Conservation (phyloP, 1,284 basidiomycete species). For the Ceratobasidium sp. region DNA sequence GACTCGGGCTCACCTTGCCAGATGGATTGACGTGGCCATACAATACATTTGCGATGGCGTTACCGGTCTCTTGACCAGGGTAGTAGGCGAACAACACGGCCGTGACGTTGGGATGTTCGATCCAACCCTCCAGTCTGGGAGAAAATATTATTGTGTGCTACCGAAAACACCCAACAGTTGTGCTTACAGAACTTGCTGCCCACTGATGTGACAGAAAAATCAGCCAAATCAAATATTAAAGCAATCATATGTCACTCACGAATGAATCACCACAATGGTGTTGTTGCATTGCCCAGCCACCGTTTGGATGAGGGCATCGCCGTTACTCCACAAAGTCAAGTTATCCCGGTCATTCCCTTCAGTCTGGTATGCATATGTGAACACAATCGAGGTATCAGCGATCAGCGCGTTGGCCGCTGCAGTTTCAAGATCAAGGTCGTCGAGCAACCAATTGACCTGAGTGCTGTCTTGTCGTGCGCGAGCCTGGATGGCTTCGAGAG, state of each 20-base stretch:
- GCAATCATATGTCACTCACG: constrained; percentile 52
- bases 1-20: constrained; percentile 79
- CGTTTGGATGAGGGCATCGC: constrained; percentile 61
- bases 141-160: constrained; percentile 56
- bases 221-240: background rate
- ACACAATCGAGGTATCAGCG: constrained; percentile 75
- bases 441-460: constrained; percentile 55
- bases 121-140: constrained; percentile 65
- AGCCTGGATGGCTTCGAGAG: constrained; percentile 77
- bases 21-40: constrained; percentile 78
- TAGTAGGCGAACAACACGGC: constrained; percentile 49
- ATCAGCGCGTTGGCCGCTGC: constrained; percentile 59
- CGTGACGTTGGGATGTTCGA: constrained; percentile 69
- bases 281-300: constrained; percentile 55
- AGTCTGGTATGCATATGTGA: constrained; percentile 77
- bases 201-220: constrained; percentile 46
- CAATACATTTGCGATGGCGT: constrained; percentile 76
- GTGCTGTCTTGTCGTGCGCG: no score
- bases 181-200: constrained; percentile 34
- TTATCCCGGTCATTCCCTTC: constrained; percentile 84
- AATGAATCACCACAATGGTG: constrained; percentile 63
- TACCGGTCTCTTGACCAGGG: constrained; percentile 63
- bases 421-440: constrained; percentile 42
- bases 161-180: constrained; percentile 47
- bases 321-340: constrained; percentile 81